phyloP scores from a whole-genome alignment of 768 basidiomycete species.

The Mycena haematopus region DNA sequence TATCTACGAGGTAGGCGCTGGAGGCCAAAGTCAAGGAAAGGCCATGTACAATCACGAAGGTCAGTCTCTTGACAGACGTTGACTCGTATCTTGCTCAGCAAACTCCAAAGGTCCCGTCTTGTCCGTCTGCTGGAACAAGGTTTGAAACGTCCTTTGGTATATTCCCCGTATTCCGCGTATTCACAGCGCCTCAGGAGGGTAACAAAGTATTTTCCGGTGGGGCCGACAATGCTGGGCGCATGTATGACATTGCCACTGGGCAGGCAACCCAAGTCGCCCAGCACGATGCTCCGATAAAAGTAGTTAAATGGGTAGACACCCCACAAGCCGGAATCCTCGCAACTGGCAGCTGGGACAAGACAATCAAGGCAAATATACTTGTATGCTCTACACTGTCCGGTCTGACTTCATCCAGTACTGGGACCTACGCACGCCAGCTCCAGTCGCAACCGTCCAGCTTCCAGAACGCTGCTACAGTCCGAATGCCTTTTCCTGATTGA shows the following conservation, averaged over 20 bases:
- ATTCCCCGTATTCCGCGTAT: constrained; percentile 8
- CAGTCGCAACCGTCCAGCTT: constrained; percentile 80
- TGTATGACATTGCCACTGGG: constrained; percentile 89
- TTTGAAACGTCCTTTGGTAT: constrained; percentile 41
- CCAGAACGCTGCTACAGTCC: constrained; percentile 86
- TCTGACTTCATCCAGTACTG: constrained; percentile 70
- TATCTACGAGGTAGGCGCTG: constrained; percentile 86
- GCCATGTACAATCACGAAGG: constrained; percentile 92
- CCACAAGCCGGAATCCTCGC: constrained; percentile 78
- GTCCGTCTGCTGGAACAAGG: constrained; percentile 91
- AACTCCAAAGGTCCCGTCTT: constrained; percentile 62
- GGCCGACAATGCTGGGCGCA: constrained; percentile 93
- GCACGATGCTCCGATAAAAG: constrained; percentile 89
- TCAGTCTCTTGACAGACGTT: no score
- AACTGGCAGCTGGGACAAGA: constrained; percentile 99
- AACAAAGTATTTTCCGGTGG: constrained; percentile 92
- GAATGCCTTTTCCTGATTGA: not conserved
- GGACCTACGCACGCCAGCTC: constrained; percentile 81
- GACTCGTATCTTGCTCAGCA: no score
- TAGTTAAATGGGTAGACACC: constrained; percentile 81
- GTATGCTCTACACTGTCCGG: constrained; percentile 12
- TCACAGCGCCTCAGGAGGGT: constrained; percentile 66
- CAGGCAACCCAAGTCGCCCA: constrained; percentile 84
- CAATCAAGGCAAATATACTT: constrained; percentile 72
- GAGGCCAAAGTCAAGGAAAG: constrained; percentile 84